A percentile compares a stretch with the other conserved stretches of the same genome.
Conservation (phyloP, 169 alveolate species). For the Eimeria acervulina region DNA sequence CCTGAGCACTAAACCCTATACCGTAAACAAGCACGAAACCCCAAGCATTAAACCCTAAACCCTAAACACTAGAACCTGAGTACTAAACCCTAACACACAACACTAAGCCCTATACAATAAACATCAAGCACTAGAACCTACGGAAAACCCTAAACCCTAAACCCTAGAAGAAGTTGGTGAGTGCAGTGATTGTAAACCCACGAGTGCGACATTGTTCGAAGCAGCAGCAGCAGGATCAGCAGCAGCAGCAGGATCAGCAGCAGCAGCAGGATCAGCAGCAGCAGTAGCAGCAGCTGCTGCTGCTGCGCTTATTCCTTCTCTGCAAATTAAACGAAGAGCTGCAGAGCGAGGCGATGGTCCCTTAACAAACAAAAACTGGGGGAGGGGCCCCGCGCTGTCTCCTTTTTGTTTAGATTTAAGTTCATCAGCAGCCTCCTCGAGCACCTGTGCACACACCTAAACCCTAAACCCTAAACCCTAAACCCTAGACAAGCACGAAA, state of each 20-base stretch:
- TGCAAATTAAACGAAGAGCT: background rate
- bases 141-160: background rate
- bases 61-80: background rate
- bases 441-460: background rate
- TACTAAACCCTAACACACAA: background rate
- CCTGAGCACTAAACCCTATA: background rate
- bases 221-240: too few relatives aligned
- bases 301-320: background rate
- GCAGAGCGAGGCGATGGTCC: background rate
- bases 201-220: too few relatives aligned
- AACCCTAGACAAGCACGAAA: background rate
- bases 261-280: too few relatives aligned
- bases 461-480: conserved; percentile 4
- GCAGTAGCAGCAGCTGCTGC: too few relatives aligned
- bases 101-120: too few relatives aligned
- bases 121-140: background rate
- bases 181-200: background rate
- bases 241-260: too few relatives aligned
- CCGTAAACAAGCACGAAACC: background rate
- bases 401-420: background rate
- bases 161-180: too few relatives aligned
- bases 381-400: background rate
- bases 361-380: background rate
- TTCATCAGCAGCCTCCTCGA: background rate
- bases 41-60: too few relatives aligned